These are phyloP conservation scores for Penicillium sp. DNA, from an alignment of 2,329 filamentous ascomycete genomes.

Conservation along the genomic window DNA sequence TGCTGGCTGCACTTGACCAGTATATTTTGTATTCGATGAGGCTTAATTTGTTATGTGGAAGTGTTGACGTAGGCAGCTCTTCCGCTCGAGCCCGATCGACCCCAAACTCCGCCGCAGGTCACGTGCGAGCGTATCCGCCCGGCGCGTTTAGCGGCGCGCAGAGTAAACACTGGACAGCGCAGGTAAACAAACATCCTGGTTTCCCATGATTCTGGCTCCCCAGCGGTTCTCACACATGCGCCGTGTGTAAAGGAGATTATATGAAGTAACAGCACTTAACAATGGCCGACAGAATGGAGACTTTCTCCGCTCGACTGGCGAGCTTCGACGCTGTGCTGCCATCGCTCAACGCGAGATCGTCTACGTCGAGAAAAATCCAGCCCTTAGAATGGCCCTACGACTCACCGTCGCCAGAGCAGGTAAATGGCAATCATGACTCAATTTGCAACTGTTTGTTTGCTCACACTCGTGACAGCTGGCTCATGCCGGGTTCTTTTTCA, in stretches of 20 bases:
- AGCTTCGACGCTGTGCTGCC: constrained; percentile 68
- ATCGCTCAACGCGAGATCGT: constrained; percentile 66
- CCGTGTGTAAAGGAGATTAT: background rate
- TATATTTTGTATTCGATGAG: no score
- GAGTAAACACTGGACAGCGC: no score
- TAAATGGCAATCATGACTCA: constrained; percentile 33
- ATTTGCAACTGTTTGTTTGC: background rate
- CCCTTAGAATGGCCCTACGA: constrained; percentile 72
- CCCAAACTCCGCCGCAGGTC: background rate
- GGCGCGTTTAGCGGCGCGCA: constrained; percentile 7
- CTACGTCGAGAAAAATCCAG: constrained; percentile 57
- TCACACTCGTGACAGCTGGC: constrained; percentile 61
- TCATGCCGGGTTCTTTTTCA: constrained; percentile 85
- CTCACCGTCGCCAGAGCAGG: constrained; percentile 61
- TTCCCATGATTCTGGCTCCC: background rate
- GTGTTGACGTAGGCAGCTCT: constrained; percentile 8
- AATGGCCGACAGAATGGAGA: constrained; percentile 48
- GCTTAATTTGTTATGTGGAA: background rate
- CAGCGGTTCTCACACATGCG: background rate
- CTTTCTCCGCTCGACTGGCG: constrained; percentile 70
- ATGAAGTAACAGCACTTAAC: background rate
- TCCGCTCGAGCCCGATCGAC: constrained; percentile 1
- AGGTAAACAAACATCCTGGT: background rate
- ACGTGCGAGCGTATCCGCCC: constrained; percentile 1
- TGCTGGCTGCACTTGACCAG: background rate